Conservation (phyloP, 176 grass and related monocot genomes). For the Cenchrus purpureus region DNA sequence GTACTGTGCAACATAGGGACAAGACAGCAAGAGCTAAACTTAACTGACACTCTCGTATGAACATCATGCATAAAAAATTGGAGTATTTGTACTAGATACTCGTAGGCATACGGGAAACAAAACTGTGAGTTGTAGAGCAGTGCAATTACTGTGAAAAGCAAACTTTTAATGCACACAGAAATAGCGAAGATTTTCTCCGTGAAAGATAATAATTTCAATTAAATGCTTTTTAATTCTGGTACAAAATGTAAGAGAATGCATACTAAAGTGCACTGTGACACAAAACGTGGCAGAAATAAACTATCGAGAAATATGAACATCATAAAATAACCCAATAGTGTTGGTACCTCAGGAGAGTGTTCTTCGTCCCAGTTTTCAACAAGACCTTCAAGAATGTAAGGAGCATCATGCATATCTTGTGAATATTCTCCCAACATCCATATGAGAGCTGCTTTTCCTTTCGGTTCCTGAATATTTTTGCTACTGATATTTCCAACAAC, state of each 20-base stretch:
- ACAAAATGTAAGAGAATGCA: neutral
- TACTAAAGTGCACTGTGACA: neutral
- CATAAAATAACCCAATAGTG: neutral
- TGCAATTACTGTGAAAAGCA: neutral
- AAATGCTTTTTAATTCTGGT: neutral
- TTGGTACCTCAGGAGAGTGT: slow-evolving; percentile 78
- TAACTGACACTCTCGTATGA: too few relatives aligned
- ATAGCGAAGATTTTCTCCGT: neutral
- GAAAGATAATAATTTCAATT: neutral
- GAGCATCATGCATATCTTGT: slow-evolving; percentile 95
- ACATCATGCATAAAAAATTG: too few relatives aligned
- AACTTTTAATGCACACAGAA: neutral
- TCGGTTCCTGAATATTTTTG: slow-evolving; percentile 97
- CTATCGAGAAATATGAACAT: slow-evolving; percentile 2
- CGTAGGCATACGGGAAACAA: neutral
- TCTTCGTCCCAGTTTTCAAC: slow-evolving; percentile 97
- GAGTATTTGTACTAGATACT: too few relatives aligned
- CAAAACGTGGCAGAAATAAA: neutral
- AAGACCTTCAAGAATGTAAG: slow-evolving; percentile 87
- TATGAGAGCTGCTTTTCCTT: slow-evolving; percentile 96
- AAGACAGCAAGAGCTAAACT: too few relatives aligned
- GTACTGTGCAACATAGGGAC: too few relatives aligned
- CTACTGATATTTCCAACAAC: slow-evolving; percentile 99
- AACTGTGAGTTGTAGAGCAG: neutral
- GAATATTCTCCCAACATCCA: slow-evolving; percentile 99